Base-by-base conservation (phyloP, 2,329 filamentous ascomycete species). In the Fusarium stilboides region DNA sequence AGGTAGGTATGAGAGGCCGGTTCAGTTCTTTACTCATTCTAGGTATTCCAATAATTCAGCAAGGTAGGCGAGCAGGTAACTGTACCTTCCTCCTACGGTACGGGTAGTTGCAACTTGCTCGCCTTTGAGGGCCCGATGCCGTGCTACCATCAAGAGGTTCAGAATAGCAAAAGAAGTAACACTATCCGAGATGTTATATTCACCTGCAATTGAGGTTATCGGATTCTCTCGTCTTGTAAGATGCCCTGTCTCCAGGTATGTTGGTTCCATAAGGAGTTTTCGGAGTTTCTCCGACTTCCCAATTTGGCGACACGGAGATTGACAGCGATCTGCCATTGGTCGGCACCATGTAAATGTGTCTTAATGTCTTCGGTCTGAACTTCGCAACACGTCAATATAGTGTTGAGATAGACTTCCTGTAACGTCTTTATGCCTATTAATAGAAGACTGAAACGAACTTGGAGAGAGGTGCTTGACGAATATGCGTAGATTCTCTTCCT, bases 241-340 rank as follows among this genome's bases (percentile, higher is more conserved):
- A n/a, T 43, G 19, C 33, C 12, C 9, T n/a, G 4, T 3, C 6
- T 4, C 9, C 3, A 13, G 28, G 22, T 36, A 22, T n/a, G 17
- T 3, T 8, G 3, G 26, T 17, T 56, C 62, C 34, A 13, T 10
- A 73, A 73, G 71, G 71, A 72, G 71, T 66, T 70, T 70, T 66
- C 71, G 71, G 71, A 72, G 65, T 56, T 43, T 47, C 62, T 70
- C 69, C 68, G 62, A 70, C 42, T 73, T 70, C 71, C 71, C 61
- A 47, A 60, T 68, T 44, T 14, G 59, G 70, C 50, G 26, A 19
- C 9, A n/a, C 6, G 17, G 3, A n/a, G 13, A 34, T 33, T 20
- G 4, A 26, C 3, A 2, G 24, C 50, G 37, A 28, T 20, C 31
- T 57, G 14, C 51, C 36, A 74, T 73, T 73, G 71, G 71, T 34